Percentiles rank a stretch among this genome's conserved stretches.
phyloP scores from a whole-genome alignment of 1,284 basidiomycete species.

The Trichosporon sp. region DNA sequence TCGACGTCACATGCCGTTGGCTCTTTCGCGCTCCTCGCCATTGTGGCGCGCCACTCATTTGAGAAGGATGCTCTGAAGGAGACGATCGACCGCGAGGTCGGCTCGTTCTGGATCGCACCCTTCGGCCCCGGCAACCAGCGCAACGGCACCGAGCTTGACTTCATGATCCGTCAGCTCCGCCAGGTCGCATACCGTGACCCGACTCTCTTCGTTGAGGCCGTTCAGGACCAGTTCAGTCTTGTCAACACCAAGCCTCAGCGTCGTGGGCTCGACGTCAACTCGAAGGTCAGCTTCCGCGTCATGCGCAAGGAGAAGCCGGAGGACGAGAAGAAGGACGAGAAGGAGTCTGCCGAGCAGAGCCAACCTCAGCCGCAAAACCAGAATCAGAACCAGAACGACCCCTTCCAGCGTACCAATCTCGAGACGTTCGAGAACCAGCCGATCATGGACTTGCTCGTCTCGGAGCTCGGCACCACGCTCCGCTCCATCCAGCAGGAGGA shows the following conservation, averaged over 20 bases:
- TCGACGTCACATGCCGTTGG: constrained; percentile 50
- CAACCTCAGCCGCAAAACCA: constrained; percentile 8
- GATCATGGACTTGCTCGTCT: constrained; percentile 32
- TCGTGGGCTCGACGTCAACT: constrained; percentile 58
- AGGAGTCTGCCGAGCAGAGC: not conserved
- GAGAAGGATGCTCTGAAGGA: constrained; percentile 60
- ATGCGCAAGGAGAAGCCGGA: constrained; percentile 14
- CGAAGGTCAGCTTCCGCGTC: constrained; percentile 50
- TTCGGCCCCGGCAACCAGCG: constrained; percentile 49
- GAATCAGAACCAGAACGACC: constrained; percentile 16
- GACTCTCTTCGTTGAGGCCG: constrained; percentile 67
- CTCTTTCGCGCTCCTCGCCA: constrained; percentile 75
- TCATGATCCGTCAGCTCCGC: constrained; percentile 70
- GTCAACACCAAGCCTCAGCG: constrained; percentile 59
- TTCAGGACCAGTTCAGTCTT: constrained; percentile 66
- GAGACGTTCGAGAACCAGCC: constrained; percentile 20
- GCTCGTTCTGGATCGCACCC: constrained; percentile 61
- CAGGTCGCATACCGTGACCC: constrained; percentile 79
- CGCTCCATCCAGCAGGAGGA: constrained; percentile 17
- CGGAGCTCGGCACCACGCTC: constrained; percentile 26
- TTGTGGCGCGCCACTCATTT: constrained; percentile 82
- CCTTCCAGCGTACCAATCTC: constrained; percentile 52
- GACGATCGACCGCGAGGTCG: constrained; percentile 77
- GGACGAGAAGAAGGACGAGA: constrained; percentile 3
- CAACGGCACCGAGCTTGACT: constrained; percentile 63